Evolutionary conservation across 306 rosid genomes (phyloP), one percentile per base, ranked within the genome.

Genomic region (Prunus mume): DNA sequence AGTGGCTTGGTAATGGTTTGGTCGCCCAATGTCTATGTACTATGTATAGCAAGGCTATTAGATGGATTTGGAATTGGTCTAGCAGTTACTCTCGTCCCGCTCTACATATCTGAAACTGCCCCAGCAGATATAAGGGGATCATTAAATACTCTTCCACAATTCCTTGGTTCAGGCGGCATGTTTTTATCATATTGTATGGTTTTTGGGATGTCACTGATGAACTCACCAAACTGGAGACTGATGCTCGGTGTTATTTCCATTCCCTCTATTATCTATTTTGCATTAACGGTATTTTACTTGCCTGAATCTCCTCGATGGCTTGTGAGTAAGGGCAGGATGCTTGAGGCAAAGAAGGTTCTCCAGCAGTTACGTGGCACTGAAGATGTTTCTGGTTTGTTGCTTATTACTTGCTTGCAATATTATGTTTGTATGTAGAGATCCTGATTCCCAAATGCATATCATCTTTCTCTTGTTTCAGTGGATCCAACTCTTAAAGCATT

Each of bases 221-320:
- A 83, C 64, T 80, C 90, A 1, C 93, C 97, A 32, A 90, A 85
- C 86, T 91, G 97, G 97, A 87, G 82, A 73, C 0, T 88, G 54
- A 90, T 91, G 97, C 97, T 91, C 45, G 97, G 91, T 41, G 65
- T 91, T 81, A 95, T 91, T 9, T 88, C 95, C 17, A 73, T 91
- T 80, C 95, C 90, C 14, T 90, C 97, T 22, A 55, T 90, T 19
- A 15, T 91, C 52, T 91, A 84, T 81, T 83, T 91, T 83, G 25
- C 41, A 56, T 66, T 91, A n/a, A 67, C 93, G 1, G 61, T 91
- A 9, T 88, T 91, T 84, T 90, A 76, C 95, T 90, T 91, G 90
- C 95, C 97, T 1, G 95, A 90, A 83, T 91, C 97, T 85, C 97
- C 97, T 64, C 86, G 95, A 55, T 91, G 97, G 97, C 86, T 91